Percentiles rank a stretch among this genome's conserved stretches.
Conservation (phyloP, 148 eudicot species). For the Rhododendron williamsianum region DNA sequence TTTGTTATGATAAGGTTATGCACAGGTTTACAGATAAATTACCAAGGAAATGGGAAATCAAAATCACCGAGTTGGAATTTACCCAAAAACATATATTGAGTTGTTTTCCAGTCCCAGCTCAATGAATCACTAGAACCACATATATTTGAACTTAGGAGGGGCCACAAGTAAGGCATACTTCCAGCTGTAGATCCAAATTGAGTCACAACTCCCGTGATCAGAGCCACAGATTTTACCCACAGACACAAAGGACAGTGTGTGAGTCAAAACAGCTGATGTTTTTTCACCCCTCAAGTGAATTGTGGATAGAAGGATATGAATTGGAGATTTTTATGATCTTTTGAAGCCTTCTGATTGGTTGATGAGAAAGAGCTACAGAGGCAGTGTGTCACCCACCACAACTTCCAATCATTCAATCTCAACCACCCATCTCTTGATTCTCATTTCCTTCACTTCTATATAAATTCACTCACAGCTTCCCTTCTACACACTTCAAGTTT, state of each 20-base stretch:
- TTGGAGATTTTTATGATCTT: constrained; percentile 36
- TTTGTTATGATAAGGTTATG: too few relatives aligned
- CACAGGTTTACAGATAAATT: too few relatives aligned
- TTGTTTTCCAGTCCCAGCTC: background rate
- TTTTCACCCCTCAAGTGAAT: constrained; percentile 7
- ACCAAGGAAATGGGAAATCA: too few relatives aligned
- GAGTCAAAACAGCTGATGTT: background rate
- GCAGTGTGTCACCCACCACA: constrained; percentile 28
- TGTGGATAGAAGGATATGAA: constrained; percentile 57
- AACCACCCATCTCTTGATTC: constrained; percentile 30
- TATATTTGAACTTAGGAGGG: background rate
- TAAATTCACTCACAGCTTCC: background rate
- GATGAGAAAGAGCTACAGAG: background rate
- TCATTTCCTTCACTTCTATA: constrained; percentile 5
- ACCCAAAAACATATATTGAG: background rate
- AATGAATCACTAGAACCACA: background rate
- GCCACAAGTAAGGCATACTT: background rate
- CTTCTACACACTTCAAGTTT: constrained; percentile 10
- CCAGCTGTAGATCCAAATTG: constrained; percentile 5
- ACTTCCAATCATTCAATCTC: constrained; percentile 25
- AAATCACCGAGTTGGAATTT: too few relatives aligned
- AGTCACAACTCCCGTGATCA: constrained; percentile 8
- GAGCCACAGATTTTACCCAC: background rate
- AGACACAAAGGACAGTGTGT: too few relatives aligned
- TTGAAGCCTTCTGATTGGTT: constrained; percentile 54